phyloP scores from a whole-genome alignment of 2,329 filamentous ascomycete genomes.

The Aspergillus flavus region DNA sequence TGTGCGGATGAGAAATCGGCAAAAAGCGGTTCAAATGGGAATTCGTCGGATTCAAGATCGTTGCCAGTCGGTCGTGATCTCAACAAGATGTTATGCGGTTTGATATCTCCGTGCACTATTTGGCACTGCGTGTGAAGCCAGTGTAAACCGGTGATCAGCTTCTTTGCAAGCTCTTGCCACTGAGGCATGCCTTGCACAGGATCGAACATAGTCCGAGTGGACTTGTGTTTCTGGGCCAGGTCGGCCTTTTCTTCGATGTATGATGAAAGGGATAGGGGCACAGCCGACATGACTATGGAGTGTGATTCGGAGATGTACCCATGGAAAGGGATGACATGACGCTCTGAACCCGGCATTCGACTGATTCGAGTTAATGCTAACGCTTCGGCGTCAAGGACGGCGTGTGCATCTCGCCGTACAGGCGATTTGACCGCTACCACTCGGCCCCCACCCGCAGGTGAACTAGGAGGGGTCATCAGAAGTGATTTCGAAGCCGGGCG shows the following conservation, averaged over 20 bases:
- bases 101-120: slow-evolving; percentile 53
- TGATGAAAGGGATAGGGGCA: slow-evolving; percentile 45
- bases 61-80: slow-evolving; percentile 19
- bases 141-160: slow-evolving; percentile 43
- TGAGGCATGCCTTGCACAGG: slow-evolving; percentile 44
- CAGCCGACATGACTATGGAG: slow-evolving; percentile 48
- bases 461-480: slow-evolving; percentile 37
- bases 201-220: slow-evolving; percentile 49
- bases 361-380: slow-evolving; percentile 44
- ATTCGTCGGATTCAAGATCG: slow-evolving; percentile 16
- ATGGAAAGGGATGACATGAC: slow-evolving; percentile 48
- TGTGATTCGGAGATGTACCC: slow-evolving; percentile 43
- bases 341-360: slow-evolving; percentile 32
- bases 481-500: slow-evolving; percentile 15
- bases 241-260: slow-evolving; percentile 43
- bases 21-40: slow-evolving; percentile 45
- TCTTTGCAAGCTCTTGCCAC: slow-evolving; percentile 45
- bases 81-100: slow-evolving; percentile 50
- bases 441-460: slow-evolving; percentile 33
- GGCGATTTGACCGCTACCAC: slow-evolving; percentile 51
- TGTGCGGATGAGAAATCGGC: slow-evolving; percentile 50
- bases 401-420: slow-evolving; percentile 41
- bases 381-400: slow-evolving; percentile 48
- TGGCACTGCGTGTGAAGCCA: slow-evolving; percentile 47
- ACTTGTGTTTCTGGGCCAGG: slow-evolving; percentile 31